These are phyloP conservation scores for Pichia rugopelliculosa DNA, from an alignment of 805 yeast genomes.

Conservation along the genomic window DNA sequence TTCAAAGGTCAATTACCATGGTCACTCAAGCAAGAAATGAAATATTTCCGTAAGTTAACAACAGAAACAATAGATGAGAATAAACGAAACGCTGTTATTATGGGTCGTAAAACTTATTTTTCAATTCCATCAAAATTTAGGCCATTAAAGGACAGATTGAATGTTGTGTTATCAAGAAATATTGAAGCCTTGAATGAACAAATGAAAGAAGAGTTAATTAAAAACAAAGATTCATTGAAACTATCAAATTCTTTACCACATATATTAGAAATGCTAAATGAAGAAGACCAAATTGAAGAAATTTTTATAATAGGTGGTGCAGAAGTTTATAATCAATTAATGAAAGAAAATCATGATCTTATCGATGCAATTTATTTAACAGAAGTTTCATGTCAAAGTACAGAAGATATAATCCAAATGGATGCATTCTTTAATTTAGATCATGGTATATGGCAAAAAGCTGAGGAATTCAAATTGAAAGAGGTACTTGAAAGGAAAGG, in stretches of 20 bases:
- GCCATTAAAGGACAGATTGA: slow-evolving; percentile 70
- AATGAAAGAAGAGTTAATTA: slow-evolving; percentile 21
- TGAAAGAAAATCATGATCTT: slow-evolving; percentile 17
- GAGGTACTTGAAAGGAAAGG: slow-evolving; percentile 34
- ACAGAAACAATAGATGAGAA: slow-evolving; percentile 29
- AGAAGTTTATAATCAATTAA: slow-evolving; percentile 60
- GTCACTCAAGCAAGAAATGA: slow-evolving; percentile 78
- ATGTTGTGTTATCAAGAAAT: slow-evolving; percentile 64
- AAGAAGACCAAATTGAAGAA: slow-evolving; percentile 36
- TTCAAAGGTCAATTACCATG: slow-evolving; percentile 77
- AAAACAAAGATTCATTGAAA: slow-evolving; percentile 11
- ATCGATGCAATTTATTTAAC: slow-evolving; percentile 61
- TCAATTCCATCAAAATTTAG: slow-evolving; percentile 80
- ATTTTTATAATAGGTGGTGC: slow-evolving; percentile 92
- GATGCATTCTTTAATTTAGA: slow-evolving; percentile 61
- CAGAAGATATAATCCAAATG: slow-evolving; percentile 38
- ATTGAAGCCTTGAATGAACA: slow-evolving; percentile 18
- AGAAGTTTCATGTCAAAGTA: slow-evolving; percentile 38
- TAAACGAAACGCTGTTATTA: slow-evolving; percentile 67
- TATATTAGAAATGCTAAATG: slow-evolving; percentile 32
- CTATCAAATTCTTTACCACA: slow-evolving; percentile 37
- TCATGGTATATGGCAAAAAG: slow-evolving; percentile 31
- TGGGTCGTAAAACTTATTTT: slow-evolving; percentile 97
- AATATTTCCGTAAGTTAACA: slow-evolving; percentile 74
- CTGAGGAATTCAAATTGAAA: slow-evolving; percentile 29